A percentile compares a stretch with the other conserved stretches of the same genome.
These are phyloP conservation scores for Cladophialophora yegresii DNA, from an alignment of 2,329 filamentous ascomycete species.

Conservation along the genomic window DNA sequence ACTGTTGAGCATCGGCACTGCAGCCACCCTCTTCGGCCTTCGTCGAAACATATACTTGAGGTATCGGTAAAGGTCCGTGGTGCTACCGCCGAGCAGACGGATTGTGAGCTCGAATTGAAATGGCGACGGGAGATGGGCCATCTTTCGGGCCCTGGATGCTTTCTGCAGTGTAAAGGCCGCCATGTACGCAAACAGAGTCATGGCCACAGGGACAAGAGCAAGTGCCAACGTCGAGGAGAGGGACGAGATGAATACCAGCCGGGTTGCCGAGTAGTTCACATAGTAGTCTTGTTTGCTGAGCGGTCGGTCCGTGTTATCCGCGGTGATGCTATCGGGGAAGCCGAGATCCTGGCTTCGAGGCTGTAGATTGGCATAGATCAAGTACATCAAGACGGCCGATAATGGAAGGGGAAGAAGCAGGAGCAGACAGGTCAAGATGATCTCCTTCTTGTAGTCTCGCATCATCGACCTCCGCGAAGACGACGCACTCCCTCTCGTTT, in stretches of 20 bases:
- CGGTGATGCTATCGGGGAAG: slow-evolving; percentile 4
- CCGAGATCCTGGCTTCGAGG: slow-evolving; percentile 1
- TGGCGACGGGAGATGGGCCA: slow-evolving; percentile 1
- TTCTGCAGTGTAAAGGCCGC: slow-evolving; percentile 1
- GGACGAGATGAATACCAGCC: slow-evolving; percentile 3
- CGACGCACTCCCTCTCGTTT: neutral
- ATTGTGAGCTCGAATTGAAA: slow-evolving; percentile 7
- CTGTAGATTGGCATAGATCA: slow-evolving; percentile 3
- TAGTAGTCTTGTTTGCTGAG: slow-evolving; percentile 4
- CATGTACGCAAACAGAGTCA: slow-evolving; percentile 10
- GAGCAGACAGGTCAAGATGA: neutral
- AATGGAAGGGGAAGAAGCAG: neutral
- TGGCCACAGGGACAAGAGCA: slow-evolving; percentile 2
- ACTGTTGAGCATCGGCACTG: neutral
- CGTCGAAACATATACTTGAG: neutral
- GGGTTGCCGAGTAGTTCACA: slow-evolving; percentile 9
- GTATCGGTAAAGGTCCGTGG: slow-evolving; percentile 1
- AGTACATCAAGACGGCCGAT: neutral
- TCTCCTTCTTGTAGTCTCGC: slow-evolving; percentile 4
- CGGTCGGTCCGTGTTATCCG: neutral
- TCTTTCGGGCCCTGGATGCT: neutral
- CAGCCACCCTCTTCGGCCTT: slow-evolving; percentile 7
- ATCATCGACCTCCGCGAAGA: neutral
- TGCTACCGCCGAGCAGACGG: slow-evolving; percentile 4
- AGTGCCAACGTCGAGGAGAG: slow-evolving; percentile 1